Evolutionary conservation across 345 rosid genomes (phyloP), one percentile per base, ranked within the genome.

Genomic region (Dovyalis caffra): DNA sequence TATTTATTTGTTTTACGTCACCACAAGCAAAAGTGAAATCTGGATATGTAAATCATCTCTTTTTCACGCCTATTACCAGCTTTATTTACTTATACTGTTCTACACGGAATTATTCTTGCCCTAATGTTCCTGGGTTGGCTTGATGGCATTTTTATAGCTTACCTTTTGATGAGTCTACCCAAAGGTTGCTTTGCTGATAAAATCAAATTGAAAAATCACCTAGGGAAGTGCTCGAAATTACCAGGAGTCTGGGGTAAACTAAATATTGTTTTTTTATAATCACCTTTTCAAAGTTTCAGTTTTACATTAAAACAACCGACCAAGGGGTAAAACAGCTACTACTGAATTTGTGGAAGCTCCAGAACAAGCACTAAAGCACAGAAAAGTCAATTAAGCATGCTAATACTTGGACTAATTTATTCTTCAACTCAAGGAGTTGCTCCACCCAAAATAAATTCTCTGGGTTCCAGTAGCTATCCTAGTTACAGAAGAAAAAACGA

Each of bases 1-100:
- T 73, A 74, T 74, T 71, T 74, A 66, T 71, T 64, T 71, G 34
- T 64, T 63, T 66, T 73, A 73, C 73, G 64, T 70, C 66, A 56
- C 62, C 64, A 63, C 66, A 51, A 51, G 25, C 76, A 65, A 32
- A 74, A 80, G 56, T 25, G 65, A 64, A 64, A 69, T 76, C 61
- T 31, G 85, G 77, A 77, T 83, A 53, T 83, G 82, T 81, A 81
- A 72, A 77, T 83, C 76, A 49, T 74, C 63, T 76, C 31, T 16
- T 26, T 76, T 75, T 72, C n/a, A 64, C 62, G 68, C 18, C 37
- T 35, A 15, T 43, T 61, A 23, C 68, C 35, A 15, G 33, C 56
- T 43, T 72, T 62, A 21, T 29, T 72, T 43, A 40, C 35, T 6
- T 34, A 4, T 8, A 1, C 25, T 18, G 6, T 43, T 5, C n/a